phyloP scores from a whole-genome alignment of 768 basidiomycete genomes.

The Mycena belliarum region DNA sequence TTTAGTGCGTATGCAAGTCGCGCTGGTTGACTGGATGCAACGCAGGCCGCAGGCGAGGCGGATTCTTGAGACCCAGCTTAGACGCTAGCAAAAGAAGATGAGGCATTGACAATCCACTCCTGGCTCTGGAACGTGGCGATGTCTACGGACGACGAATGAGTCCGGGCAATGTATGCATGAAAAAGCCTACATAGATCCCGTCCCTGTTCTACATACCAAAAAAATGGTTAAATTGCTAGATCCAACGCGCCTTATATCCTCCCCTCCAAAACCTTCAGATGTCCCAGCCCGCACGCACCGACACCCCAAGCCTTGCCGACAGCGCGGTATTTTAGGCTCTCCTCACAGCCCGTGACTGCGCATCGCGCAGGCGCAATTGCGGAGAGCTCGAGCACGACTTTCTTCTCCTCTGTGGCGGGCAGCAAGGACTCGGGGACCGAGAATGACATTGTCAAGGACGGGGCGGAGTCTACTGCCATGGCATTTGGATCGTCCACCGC shows the following conservation, averaged over 20 bases:
- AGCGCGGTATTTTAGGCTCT: slow-evolving; percentile 45
- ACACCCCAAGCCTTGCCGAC: slow-evolving; percentile 41
- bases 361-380: slow-evolving; percentile 28
- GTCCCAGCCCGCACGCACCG: slow-evolving; percentile 49
- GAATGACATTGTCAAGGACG: slow-evolving; percentile 1
- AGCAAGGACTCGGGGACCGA: slow-evolving; percentile 17
- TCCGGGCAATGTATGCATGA: too few relatives aligned
- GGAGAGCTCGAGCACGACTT: slow-evolving; percentile 6
- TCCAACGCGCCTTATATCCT: not conserved
- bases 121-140: too few relatives aligned
- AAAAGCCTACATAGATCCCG: too few relatives aligned
- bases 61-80: too few relatives aligned
- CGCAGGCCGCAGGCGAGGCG: too few relatives aligned
- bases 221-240: too few relatives aligned
- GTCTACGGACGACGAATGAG: too few relatives aligned
- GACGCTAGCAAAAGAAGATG: too few relatives aligned
- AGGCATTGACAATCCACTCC: too few relatives aligned
- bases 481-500: not conserved
- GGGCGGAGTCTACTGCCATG: not conserved
- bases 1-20: too few relatives aligned
- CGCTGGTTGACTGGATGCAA: too few relatives aligned
- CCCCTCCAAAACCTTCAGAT: slow-evolving; percentile 43
- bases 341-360: slow-evolving; percentile 44
- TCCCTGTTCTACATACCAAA: too few relatives aligned
- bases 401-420: not conserved